Evolutionary conservation across 352 stramenopile genomes (phyloP).

Genomic region (Phytophthora rubi): DNA sequence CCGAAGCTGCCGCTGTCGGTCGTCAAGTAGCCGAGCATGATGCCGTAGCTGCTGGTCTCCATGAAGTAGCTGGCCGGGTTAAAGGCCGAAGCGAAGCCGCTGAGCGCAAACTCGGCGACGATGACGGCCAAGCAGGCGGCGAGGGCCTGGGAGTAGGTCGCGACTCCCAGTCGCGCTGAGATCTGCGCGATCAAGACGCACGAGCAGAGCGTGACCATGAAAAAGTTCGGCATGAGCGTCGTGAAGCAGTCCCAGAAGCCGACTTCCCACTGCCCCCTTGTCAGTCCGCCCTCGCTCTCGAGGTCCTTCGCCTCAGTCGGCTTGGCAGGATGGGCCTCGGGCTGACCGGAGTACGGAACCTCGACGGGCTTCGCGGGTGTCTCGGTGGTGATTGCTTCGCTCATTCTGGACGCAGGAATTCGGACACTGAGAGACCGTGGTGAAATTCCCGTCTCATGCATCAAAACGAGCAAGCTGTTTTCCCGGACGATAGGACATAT

Average conservation of each 20-base stretch:
- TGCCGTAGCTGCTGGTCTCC: constrained; percentile 21
- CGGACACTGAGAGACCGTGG: constrained; percentile 24
- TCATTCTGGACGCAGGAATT: constrained; percentile 31
- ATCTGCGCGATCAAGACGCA: constrained; percentile 58
- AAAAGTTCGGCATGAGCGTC: constrained; percentile 50
- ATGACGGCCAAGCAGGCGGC: constrained; percentile 35
- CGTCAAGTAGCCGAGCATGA: constrained; percentile 23
- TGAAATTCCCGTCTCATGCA: constrained; percentile 1
- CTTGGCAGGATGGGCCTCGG: constrained; percentile 3
- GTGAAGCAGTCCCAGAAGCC: constrained; percentile 54
- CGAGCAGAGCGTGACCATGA: constrained; percentile 52
- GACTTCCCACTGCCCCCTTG: constrained; percentile 27
- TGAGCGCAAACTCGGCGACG: constrained; percentile 25
- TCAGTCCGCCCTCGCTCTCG: constrained; percentile 29
- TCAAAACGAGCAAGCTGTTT: background rate
- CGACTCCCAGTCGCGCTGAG: constrained; percentile 42
- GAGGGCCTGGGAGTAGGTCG: constrained; percentile 37
- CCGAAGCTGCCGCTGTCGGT: constrained; percentile 14
- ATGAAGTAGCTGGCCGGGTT: constrained; percentile 24
- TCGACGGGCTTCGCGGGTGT: constrained; percentile 22
- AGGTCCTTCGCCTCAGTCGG: constrained; percentile 16
- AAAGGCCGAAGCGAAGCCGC: constrained; percentile 13
- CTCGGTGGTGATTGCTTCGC: constrained; percentile 23
- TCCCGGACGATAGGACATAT: background rate
- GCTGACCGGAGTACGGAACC: constrained; percentile 26